Evolutionary conservation across 495 filamentous ascomycete genomes (phyloP).

Genomic region (Lindgomyces ingoldianus): DNA sequence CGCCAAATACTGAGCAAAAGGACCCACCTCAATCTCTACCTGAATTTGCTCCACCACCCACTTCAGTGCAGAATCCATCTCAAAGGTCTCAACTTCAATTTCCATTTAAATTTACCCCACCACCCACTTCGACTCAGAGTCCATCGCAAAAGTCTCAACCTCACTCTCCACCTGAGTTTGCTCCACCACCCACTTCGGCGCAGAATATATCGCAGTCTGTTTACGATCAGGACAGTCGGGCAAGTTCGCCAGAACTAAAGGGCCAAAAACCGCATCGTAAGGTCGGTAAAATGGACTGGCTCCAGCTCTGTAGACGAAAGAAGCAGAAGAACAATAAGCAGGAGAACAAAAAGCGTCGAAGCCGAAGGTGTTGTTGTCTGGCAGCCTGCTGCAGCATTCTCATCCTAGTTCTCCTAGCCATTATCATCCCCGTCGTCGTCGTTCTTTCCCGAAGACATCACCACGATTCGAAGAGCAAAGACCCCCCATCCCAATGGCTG

Average conservation of each 20-base stretch:
- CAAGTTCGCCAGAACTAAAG: conserved; percentile 27
- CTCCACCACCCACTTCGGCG: conserved; percentile 18
- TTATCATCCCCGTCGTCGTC: conserved; percentile 29
- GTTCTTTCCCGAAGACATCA: conserved; percentile 26
- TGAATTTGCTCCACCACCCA: conserved; percentile 8
- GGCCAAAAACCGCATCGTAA: conserved; percentile 19
- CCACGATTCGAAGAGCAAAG: not conserved
- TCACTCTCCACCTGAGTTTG: conserved; percentile 12
- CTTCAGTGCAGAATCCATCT: conserved; percentile 5
- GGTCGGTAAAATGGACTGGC: conserved; percentile 12
- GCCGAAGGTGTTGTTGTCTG: conserved; percentile 24
- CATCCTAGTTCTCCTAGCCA: conserved; percentile 32
- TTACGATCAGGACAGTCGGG: conserved; percentile 10
- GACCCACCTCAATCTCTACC: too few relatives aligned
- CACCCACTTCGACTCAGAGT: too few relatives aligned
- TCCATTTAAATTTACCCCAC: too few relatives aligned
- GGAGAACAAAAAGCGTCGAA: conserved; percentile 44
- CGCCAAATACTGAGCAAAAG: not conserved
- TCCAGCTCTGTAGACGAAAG: not conserved
- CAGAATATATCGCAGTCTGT: conserved; percentile 4
- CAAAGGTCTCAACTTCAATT: too few relatives aligned
- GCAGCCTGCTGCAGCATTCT: conserved; percentile 34
- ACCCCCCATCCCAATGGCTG: conserved; percentile 57
- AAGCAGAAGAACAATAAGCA: conserved; percentile 5
- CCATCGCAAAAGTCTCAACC: too few relatives aligned